Conservation (phyloP, 768 basidiomycete genomes). For the Tricholoma sp. region DNA sequence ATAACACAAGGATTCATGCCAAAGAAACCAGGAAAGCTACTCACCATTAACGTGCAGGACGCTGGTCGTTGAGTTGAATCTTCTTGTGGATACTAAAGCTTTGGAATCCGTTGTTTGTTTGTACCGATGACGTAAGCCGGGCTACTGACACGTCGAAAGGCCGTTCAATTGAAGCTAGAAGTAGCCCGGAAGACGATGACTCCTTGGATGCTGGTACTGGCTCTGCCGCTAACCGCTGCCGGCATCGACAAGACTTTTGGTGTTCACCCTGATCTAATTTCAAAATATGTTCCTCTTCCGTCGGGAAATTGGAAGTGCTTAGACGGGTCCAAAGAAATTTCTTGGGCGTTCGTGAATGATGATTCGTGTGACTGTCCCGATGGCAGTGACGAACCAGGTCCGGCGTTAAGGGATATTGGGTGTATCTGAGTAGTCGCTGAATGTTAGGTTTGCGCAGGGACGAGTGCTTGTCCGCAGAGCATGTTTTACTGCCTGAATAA, state of each 20-base stretch:
- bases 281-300: conserved; percentile 50
- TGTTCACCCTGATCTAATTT: conserved; percentile 47
- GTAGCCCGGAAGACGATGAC: conserved; percentile 47
- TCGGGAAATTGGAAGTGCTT: conserved; percentile 72
- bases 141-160: conserved; percentile 28
- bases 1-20: background rate
- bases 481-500: conserved; percentile 82
- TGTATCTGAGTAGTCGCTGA: conserved; percentile 4
- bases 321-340: conserved; percentile 72
- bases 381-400: conserved; percentile 94
- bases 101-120: conserved; percentile 30
- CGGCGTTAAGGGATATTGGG: conserved; percentile 10
- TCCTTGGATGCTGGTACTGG: conserved; percentile 43
- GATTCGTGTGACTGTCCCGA: conserved; percentile 94
- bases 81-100: conserved; percentile 10
- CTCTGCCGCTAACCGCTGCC: conserved; percentile 30
- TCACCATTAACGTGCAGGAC: conserved; percentile 40
- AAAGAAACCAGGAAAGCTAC: conserved; percentile 18
- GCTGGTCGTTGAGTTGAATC: conserved; percentile 34
- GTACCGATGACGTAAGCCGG: conserved; percentile 26
- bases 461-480: conserved; percentile 73
- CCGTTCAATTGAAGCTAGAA: too few relatives aligned
- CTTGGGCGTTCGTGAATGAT: conserved; percentile 83
- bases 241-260: conserved; percentile 49
- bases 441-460: conserved; percentile 43